These are phyloP conservation scores for Talinum fruticosum DNA, from an alignment of 148 eudicot genomes.

Conservation along the genomic window DNA sequence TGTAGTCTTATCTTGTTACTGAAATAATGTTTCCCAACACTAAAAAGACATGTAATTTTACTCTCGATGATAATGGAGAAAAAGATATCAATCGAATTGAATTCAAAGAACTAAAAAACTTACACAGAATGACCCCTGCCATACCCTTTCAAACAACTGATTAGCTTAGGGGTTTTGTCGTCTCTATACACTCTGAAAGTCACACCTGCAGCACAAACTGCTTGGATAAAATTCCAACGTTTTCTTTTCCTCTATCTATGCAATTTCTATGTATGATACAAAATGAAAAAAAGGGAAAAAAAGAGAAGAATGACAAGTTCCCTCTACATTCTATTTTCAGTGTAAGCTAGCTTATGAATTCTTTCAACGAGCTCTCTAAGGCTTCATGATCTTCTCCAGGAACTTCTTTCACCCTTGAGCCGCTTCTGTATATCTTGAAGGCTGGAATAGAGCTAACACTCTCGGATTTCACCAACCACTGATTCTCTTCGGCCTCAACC, in stretches of 20 bases:
- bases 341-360: slow-evolving; percentile 28
- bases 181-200: slow-evolving; percentile 11
- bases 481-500: slow-evolving; percentile 48
- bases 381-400: slow-evolving; percentile 45
- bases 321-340: slow-evolving; percentile 5
- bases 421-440: slow-evolving; percentile 54
- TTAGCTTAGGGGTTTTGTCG: background rate
- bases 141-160: slow-evolving; percentile 15
- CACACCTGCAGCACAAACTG: slow-evolving; percentile 9
- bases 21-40: background rate
- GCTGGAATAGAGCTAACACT: slow-evolving; percentile 43
- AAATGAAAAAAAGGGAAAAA: background rate
- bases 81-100: slow-evolving; percentile 11
- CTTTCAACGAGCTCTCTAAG: slow-evolving; percentile 45
- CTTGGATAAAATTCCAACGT: background rate
- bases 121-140: slow-evolving; percentile 8
- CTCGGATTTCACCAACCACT: slow-evolving; percentile 42
- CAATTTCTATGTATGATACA: background rate
- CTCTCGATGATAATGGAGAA: background rate
- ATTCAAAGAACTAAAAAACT: background rate
- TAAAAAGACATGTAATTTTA: background rate
- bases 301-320: background rate
- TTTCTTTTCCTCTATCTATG: slow-evolving; percentile 6
- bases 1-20: too few relatives aligned
- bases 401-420: slow-evolving; percentile 40